Base-by-base conservation (phyloP, 805 yeast genomes). In the Yamadazyma nakazawae region DNA sequence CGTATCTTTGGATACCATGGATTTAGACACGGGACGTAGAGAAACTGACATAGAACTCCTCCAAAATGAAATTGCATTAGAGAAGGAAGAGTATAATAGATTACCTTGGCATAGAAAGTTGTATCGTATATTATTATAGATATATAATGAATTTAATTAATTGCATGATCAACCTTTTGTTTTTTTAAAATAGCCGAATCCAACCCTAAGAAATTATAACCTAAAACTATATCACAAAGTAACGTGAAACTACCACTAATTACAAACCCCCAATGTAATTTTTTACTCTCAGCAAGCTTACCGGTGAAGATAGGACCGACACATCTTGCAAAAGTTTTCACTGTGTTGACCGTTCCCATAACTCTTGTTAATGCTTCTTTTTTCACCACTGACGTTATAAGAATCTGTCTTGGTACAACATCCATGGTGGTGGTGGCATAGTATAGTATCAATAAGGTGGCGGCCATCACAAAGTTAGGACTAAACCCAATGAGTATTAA, bases 331-430 rank as follows among this genome's bases (percentile, higher is more conserved):
- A 87, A 75, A 1, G 96, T 91, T 62, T 89, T 88, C 21, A 85
- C 89, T 34, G 90, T 82, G 58, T 89, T 90, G 9, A 90, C 96
- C 1, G 86, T 71, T 1, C 97, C 97, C 81, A 90, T 76, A 1
- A 85, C 90, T 54, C 74, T 78, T 2, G 96, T 82, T 40, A 91
- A 68, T 41, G 88, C 94, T 10, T 71, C 63, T 11, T 77, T 75
- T 13, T 75, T 73, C 34, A 90, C 80, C 17, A 88, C 69, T 2
- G 86, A 75, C 0, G 95, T 82, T 42, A 90, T 65, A 35, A 90
- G 70, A 8, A 89, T 79, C 64, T 89, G 96, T 43, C 97, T 78
- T 6, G 97, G 96, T 2, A 89, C 94, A 25, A 89, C 96, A 61
- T 90, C 97, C 91, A 90, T 88, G 1, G 91, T 80, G 2, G 83